A percentile compares a stretch with the other conserved stretches of the same genome.
Conservation (phyloP, 352 stramenopile species). For the Ophiocytium majus region DNA sequence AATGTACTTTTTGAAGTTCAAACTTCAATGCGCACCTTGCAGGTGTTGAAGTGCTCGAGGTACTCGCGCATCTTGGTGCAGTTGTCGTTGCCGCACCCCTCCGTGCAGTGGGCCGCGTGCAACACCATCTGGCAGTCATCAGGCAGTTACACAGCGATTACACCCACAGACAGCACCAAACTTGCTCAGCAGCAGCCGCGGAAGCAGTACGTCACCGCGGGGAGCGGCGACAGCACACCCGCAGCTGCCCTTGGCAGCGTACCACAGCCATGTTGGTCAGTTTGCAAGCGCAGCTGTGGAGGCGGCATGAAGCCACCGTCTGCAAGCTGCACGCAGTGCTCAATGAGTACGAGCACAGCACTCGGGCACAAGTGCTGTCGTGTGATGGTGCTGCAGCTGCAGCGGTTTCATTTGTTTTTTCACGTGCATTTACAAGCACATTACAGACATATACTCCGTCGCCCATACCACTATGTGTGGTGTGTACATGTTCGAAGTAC, state of each 20-base stretch:
- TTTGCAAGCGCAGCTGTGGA: neutral
- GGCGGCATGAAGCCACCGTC: neutral
- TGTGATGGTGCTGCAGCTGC: too few species aligned
- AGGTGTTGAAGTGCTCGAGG: conserved; percentile 14
- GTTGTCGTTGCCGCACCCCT: neutral
- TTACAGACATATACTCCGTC: too few species aligned
- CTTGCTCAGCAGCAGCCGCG: neutral
- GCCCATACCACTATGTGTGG: too few species aligned
- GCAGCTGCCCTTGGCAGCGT: neutral
- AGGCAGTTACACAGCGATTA: neutral
- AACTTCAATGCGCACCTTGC: conserved; percentile 2
- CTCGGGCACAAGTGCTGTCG: too few species aligned
- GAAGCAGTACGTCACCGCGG: neutral
- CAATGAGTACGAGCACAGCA: too few species aligned
- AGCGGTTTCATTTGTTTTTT: too few species aligned
- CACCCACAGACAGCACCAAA: neutral
- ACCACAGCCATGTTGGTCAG: neutral
- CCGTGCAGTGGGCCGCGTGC: neutral
- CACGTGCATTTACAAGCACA: too few species aligned
- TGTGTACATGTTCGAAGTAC: too few species aligned
- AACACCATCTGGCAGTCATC: conserved; percentile 1
- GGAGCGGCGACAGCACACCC: neutral
- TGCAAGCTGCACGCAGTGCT: too few species aligned
- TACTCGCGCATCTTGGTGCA: neutral
- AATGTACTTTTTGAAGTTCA: neutral